Evolutionary conservation across 2,329 filamentous ascomycete genomes (phyloP).

Genomic region (Talaromyces sp.): DNA sequence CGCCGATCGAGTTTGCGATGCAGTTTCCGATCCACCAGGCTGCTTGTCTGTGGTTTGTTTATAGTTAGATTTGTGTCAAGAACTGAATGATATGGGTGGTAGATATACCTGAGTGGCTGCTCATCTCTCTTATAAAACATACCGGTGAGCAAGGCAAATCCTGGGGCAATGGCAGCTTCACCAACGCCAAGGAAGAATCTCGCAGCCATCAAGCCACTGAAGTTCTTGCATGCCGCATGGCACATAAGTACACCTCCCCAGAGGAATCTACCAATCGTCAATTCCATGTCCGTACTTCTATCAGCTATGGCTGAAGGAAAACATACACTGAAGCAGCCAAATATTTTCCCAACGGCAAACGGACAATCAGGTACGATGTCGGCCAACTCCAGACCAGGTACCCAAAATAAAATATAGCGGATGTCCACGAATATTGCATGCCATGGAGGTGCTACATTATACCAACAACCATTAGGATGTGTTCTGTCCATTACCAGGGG

Average conservation of each 20-base stretch:
- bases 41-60: not conserved
- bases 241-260: conserved; percentile 49
- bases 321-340: conserved; percentile 9
- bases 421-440: conserved; percentile 11
- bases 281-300: no score
- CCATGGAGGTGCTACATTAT: conserved; percentile 1
- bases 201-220: conserved; percentile 46
- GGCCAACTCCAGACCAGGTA: conserved; percentile 11
- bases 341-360: conserved; percentile 12
- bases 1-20: not conserved
- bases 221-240: conserved; percentile 49
- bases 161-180: conserved; percentile 50
- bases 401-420: conserved; percentile 15
- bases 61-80: not conserved
- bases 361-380: conserved; percentile 1
- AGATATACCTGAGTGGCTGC: conserved; percentile 38
- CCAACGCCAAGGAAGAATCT: conserved; percentile 54
- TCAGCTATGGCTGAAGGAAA: not conserved
- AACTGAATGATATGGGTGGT: not conserved
- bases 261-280: not conserved
- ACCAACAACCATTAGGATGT: not conserved
- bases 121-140: conserved; percentile 52
- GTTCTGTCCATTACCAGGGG: not conserved
- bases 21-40: conserved; percentile 12
- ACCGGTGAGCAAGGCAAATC: conserved; percentile 45